Percentiles rank a stretch among this genome's conserved stretches.
phyloP scores from a whole-genome alignment of 75 land plant genomes.

The Picea sitchensis region DNA sequence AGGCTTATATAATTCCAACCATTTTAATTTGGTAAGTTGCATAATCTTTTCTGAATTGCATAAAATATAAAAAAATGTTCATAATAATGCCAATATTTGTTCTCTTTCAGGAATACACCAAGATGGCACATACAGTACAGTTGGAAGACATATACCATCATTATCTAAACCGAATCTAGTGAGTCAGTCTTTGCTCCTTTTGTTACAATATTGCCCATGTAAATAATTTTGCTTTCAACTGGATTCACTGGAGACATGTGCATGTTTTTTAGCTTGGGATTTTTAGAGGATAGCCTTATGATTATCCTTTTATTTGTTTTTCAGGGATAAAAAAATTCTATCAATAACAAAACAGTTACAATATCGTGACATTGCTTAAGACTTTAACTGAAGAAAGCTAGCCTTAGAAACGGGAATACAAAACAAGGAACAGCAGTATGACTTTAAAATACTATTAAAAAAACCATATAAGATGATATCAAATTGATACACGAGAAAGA shows the following conservation, averaged over 20 bases:
- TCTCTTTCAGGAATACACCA: conserved; percentile 1
- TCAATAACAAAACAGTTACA: too few species aligned
- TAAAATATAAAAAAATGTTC: not conserved
- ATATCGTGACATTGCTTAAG: too few species aligned
- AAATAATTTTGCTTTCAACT: not conserved
- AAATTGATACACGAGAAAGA: too few species aligned
- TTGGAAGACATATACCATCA: conserved; percentile 7
- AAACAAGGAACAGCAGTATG: too few species aligned
- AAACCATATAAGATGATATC: too few species aligned
- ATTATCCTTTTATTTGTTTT: too few species aligned
- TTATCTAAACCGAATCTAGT: not conserved
- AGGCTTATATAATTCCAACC: not conserved
- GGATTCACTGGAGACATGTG: not conserved
- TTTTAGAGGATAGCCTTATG: too few species aligned
- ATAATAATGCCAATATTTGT: not conserved
- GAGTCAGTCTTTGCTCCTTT: not conserved
- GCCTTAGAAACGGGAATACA: too few species aligned
- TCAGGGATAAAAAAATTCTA: too few species aligned
- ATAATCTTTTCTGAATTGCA: not conserved
- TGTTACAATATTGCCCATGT: not conserved
- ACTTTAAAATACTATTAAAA: too few species aligned
- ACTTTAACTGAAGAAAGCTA: too few species aligned
- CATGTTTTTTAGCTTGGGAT: too few species aligned
- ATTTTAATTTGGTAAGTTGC: not conserved
- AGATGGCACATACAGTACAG: not conserved